phyloP scores from a whole-genome alignment of 2,329 filamentous ascomycete species.

The Pseudogymnoascus sp. region DNA sequence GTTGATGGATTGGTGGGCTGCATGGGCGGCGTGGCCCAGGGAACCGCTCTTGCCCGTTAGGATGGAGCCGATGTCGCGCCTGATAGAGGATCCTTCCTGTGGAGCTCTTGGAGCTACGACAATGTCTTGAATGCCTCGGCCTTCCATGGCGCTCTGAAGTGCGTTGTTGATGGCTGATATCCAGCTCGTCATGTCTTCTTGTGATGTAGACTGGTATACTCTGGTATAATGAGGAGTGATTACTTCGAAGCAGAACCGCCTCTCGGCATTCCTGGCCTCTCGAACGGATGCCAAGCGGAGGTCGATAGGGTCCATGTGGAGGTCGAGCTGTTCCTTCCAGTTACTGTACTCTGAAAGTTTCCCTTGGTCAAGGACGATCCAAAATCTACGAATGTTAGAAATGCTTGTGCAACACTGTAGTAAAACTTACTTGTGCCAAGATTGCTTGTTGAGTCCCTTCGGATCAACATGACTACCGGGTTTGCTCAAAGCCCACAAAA shows the following conservation, averaged over 20 bases:
- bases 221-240: constrained; percentile 95
- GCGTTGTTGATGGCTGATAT: constrained; percentile 96
- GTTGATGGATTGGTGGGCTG: constrained; percentile 44
- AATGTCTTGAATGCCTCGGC: constrained; percentile 55
- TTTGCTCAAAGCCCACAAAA: constrained; percentile 89
- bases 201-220: constrained; percentile 94
- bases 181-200: constrained; percentile 97
- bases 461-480: constrained; percentile 94
- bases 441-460: constrained; percentile 90
- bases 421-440: constrained; percentile 86
- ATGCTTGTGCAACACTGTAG: background rate
- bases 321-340: constrained; percentile 94
- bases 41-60: constrained; percentile 87
- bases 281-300: constrained; percentile 93
- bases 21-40: constrained; percentile 38
- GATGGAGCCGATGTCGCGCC: constrained; percentile 85
- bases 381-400: constrained; percentile 61
- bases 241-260: constrained; percentile 95
- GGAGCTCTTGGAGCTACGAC: constrained; percentile 33
- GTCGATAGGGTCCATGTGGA: constrained; percentile 98
- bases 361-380: constrained; percentile 95
- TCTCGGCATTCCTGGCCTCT: constrained; percentile 88
- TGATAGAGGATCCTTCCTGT: constrained; percentile 50
- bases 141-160: constrained; percentile 89
- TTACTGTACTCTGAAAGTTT: constrained; percentile 98